Evolutionary conservation across 306 rosid genomes (phyloP).

Genomic region (Calophaca sinica): DNA sequence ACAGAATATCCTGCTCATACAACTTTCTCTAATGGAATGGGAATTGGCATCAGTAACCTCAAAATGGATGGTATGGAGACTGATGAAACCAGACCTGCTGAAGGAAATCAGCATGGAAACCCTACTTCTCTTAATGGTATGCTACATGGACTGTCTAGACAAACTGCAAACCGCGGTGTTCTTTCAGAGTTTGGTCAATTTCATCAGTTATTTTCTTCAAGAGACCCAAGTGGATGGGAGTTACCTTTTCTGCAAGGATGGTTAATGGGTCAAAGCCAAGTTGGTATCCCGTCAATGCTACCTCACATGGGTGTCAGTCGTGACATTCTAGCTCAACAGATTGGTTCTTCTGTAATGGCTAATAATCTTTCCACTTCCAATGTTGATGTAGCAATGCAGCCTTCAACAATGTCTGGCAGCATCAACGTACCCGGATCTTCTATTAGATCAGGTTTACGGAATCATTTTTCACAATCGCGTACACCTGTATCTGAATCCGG

Average conservation of each 20-base stretch:
- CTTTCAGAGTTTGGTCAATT: slow-evolving; percentile 50
- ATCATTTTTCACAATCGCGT: slow-evolving; percentile 65
- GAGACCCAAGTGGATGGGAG: slow-evolving; percentile 80
- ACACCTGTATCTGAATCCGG: slow-evolving; percentile 61
- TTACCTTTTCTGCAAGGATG: slow-evolving; percentile 94
- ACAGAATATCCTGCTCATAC: slow-evolving; percentile 42
- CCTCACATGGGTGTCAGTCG: slow-evolving; percentile 57
- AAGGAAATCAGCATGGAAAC: slow-evolving; percentile 52
- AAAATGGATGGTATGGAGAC: slow-evolving; percentile 58
- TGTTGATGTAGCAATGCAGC: slow-evolving; percentile 45
- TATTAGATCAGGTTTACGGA: slow-evolving; percentile 69
- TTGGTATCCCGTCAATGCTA: slow-evolving; percentile 61
- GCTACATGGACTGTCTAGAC: slow-evolving; percentile 51
- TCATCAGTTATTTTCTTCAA: slow-evolving; percentile 61
- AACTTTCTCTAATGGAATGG: slow-evolving; percentile 54
- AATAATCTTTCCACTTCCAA: slow-evolving; percentile 45
- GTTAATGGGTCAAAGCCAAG: slow-evolving; percentile 95
- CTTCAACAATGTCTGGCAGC: slow-evolving; percentile 64
- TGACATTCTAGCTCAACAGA: slow-evolving; percentile 49
- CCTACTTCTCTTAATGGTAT: slow-evolving; percentile 47
- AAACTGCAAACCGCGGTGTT: slow-evolving; percentile 50
- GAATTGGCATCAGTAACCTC: slow-evolving; percentile 48
- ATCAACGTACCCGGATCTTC: slow-evolving; percentile 66
- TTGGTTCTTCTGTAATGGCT: slow-evolving; percentile 37
- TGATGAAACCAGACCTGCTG: slow-evolving; percentile 52